Evolutionary conservation across 768 basidiomycete species (phyloP).

Genomic region (Coprinopsis strossmayeri): DNA sequence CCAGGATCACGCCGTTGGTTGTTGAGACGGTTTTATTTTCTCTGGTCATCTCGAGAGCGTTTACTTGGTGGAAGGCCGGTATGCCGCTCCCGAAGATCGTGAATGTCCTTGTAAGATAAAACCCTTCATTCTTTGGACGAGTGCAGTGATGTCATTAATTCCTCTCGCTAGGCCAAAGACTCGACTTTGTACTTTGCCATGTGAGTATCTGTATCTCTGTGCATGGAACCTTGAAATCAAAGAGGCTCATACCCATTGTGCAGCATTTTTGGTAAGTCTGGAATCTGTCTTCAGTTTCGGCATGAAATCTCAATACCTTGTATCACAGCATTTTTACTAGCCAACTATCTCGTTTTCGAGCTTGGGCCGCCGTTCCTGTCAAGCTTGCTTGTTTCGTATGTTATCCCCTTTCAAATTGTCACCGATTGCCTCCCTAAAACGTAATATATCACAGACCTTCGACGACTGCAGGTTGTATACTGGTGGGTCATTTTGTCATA

Average conservation of each 20-base stretch:
- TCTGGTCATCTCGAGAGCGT: too few species aligned
- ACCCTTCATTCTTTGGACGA: not conserved
- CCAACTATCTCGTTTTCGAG: conserved; percentile 20
- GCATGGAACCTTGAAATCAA: not conserved
- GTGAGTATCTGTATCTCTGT: conserved; percentile 12
- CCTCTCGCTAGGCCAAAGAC: conserved; percentile 17
- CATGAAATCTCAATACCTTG: not conserved
- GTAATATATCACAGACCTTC: conserved; percentile 13
- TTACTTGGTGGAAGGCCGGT: too few species aligned
- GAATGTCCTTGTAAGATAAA: conserved; percentile 15
- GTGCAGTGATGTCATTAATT: not conserved
- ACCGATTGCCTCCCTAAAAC: not conserved
- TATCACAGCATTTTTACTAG: conserved; percentile 17
- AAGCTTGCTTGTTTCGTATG: conserved; percentile 23
- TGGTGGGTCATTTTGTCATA: conserved; percentile 12
- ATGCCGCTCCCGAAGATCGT: too few species aligned
- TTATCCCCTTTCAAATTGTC: not conserved
- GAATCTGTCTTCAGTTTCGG: not conserved
- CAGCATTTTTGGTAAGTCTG: conserved; percentile 3
- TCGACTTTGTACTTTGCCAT: conserved; percentile 21
- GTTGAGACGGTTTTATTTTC: too few species aligned
- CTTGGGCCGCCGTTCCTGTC: conserved; percentile 22
- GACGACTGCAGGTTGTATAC: conserved; percentile 21
- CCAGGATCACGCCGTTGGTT: conserved; percentile 21
- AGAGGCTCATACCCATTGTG: conserved; percentile 2